A percentile compares a stretch with the other conserved stretches of the same genome.
Conservation (phyloP, 2,329 filamentous ascomycete genomes). For the Allantophomopsis cytisporea region DNA sequence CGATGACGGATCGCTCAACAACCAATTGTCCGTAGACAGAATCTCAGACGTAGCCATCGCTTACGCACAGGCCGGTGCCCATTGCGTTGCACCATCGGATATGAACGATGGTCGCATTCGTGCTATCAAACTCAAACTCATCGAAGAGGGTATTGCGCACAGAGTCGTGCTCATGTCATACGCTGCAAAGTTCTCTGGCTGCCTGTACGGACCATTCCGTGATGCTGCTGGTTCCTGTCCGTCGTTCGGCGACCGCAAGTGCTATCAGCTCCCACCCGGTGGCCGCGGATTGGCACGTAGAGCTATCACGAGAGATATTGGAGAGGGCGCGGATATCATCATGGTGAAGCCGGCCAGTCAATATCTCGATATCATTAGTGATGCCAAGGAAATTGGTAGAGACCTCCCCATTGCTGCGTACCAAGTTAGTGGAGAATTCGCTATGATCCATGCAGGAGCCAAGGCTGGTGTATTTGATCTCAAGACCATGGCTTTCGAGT, state of each 20-base stretch:
- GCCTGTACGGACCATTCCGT: slow-evolving; percentile 91
- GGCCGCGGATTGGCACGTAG: slow-evolving; percentile 83
- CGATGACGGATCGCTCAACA: slow-evolving; percentile 88
- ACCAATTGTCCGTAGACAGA: slow-evolving; percentile 82
- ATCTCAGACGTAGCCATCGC: slow-evolving; percentile 96
- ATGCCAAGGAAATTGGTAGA: slow-evolving; percentile 86
- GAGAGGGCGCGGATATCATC: slow-evolving; percentile 91
- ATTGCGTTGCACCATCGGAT: slow-evolving; percentile 93
- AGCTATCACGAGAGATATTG: slow-evolving; percentile 80
- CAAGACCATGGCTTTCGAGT: slow-evolving; percentile 89
- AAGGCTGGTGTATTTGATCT: slow-evolving; percentile 95
- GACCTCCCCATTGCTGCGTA: slow-evolving; percentile 92
- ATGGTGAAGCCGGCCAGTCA: slow-evolving; percentile 98
- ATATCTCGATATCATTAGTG: slow-evolving; percentile 94
- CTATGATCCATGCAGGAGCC: slow-evolving; percentile 93
- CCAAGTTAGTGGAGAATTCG: slow-evolving; percentile 92
- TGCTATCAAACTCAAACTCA: slow-evolving; percentile 95
- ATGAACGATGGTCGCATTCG: slow-evolving; percentile 98
- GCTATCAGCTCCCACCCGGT: slow-evolving; percentile 91
- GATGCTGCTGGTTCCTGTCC: slow-evolving; percentile 87
- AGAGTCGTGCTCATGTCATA: slow-evolving; percentile 93
- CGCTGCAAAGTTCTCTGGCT: slow-evolving; percentile 94
- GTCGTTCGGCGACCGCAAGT: slow-evolving; percentile 86
- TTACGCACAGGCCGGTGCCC: slow-evolving; percentile 89
- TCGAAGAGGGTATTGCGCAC: slow-evolving; percentile 87